Conservation (phyloP, 2,329 filamentous ascomycete species). For the Plenodomus biglobosus region DNA sequence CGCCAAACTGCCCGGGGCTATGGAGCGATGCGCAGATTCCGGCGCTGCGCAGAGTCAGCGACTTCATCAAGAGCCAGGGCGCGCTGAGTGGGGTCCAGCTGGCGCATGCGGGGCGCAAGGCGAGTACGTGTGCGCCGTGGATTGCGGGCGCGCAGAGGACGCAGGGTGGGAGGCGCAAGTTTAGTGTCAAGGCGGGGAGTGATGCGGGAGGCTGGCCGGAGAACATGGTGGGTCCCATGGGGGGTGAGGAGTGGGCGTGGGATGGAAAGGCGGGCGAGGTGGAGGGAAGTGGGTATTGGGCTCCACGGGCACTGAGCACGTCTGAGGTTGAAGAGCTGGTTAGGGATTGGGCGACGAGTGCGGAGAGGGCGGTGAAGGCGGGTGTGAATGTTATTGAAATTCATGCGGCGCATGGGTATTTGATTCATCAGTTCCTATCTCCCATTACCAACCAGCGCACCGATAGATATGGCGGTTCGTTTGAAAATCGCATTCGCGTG, state of each 20-base stretch:
- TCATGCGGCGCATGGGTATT: constrained; percentile 48
- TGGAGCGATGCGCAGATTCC: constrained; percentile 44
- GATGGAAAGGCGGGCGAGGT: constrained; percentile 38
- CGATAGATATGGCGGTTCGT: constrained; percentile 48
- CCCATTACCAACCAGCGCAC: constrained; percentile 47
- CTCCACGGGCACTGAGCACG: constrained; percentile 42
- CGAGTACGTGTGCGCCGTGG: constrained; percentile 39
- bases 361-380: constrained; percentile 39
- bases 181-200: constrained; percentile 28
- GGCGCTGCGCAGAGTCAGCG: constrained; percentile 33
- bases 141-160: constrained; percentile 21
- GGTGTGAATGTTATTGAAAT: constrained; percentile 48
- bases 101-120: constrained; percentile 42
- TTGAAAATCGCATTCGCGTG: constrained; percentile 45
- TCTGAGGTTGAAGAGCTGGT: constrained; percentile 45
- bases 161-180: constrained; percentile 24
- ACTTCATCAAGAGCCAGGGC: constrained; percentile 42
- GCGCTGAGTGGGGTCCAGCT: constrained; percentile 37
- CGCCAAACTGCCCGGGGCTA: constrained; percentile 41
- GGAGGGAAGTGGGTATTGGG: constrained; percentile 40
- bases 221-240: constrained; percentile 43
- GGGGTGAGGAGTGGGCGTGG: constrained; percentile 44
- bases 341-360: constrained; percentile 45
- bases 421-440: constrained; percentile 47
- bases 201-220: constrained; percentile 41